Percentiles rank a stretch among this genome's conserved stretches.
Evolutionary conservation across 2,329 filamentous ascomycete genomes (phyloP).

Genomic region (Hortaea sp.): DNA sequence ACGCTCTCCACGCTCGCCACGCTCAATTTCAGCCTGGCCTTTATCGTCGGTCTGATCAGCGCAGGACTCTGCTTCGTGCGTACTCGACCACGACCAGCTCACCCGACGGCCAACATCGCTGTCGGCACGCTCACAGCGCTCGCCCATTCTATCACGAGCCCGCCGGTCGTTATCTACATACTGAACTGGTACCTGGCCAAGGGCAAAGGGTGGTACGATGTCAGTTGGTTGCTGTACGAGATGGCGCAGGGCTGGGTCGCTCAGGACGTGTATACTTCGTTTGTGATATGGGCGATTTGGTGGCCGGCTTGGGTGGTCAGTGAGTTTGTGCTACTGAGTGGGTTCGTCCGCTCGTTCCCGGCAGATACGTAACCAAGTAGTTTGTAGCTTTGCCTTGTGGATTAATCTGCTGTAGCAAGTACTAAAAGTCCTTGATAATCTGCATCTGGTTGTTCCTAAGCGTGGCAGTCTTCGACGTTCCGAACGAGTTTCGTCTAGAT

Average conservation of each 20-base stretch:
- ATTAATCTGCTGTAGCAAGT: no score
- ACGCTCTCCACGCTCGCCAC: conserved; percentile 87
- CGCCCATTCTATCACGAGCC: conserved; percentile 11
- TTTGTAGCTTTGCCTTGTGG: no score
- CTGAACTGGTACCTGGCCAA: conserved; percentile 11
- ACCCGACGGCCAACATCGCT: conserved; percentile 2
- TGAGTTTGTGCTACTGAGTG: conserved; percentile 4
- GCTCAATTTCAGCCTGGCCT: conserved; percentile 85
- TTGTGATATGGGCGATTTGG: conserved; percentile 24
- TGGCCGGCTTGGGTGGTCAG: conserved; percentile 25
- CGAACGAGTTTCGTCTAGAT: no score
- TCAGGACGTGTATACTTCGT: conserved; percentile 23
- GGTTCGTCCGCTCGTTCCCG: not conserved
- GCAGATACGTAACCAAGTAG: no score
- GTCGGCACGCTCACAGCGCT: conserved; percentile 5
- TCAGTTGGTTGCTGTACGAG: conserved; percentile 16
- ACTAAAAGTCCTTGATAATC: no score
- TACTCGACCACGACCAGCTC: conserved; percentile 9
- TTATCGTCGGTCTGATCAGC: conserved; percentile 72
- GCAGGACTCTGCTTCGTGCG: conserved; percentile 68
- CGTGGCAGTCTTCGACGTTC: no score
- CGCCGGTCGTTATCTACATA: conserved; percentile 13
- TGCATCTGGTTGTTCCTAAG: no score
- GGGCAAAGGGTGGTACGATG: conserved; percentile 1
- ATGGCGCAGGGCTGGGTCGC: conserved; percentile 23